Percentiles rank a stretch among this genome's conserved stretches.
Evolutionary conservation across 306 rosid species (phyloP).

Genomic region (Luffa acutangula): DNA sequence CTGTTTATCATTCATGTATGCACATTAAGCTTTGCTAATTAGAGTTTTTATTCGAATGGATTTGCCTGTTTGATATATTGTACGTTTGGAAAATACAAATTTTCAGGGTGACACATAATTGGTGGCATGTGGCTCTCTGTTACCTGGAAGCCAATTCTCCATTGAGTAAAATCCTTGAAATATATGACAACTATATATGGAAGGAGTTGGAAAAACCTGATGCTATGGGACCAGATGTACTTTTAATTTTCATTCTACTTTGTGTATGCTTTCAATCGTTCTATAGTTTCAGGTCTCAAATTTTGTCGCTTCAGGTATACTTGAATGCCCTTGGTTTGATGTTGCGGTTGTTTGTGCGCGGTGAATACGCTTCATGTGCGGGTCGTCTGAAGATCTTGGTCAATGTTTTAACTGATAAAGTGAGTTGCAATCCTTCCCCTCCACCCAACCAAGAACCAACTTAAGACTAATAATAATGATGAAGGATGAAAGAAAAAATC

Average conservation of each 20-base stretch:
- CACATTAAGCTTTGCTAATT: slow-evolving; percentile 4
- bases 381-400: slow-evolving; percentile 50
- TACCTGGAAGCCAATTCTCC: slow-evolving; percentile 75
- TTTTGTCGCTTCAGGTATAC: slow-evolving; percentile 46
- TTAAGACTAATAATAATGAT: background rate
- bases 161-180: slow-evolving; percentile 33
- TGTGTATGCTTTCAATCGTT: background rate
- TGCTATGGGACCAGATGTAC: slow-evolving; percentile 43
- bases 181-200: slow-evolving; percentile 73
- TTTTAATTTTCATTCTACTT: slow-evolving; percentile 2
- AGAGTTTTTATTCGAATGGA: background rate
- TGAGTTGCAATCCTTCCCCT: slow-evolving; percentile 21
- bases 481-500: background rate
- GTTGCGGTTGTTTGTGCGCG: slow-evolving; percentile 55
- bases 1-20: slow-evolving; percentile 59
- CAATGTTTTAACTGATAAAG: slow-evolving; percentile 38
- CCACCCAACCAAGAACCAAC: background rate
- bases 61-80: slow-evolving; percentile 4
- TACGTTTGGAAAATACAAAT: slow-evolving; percentile 4
- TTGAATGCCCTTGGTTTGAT: slow-evolving; percentile 69
- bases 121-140: slow-evolving; percentile 98
- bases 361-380: slow-evolving; percentile 29
- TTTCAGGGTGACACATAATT: slow-evolving; percentile 89
- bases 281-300: slow-evolving; percentile 11
- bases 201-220: slow-evolving; percentile 68